Percentiles rank a stretch among this genome's conserved stretches.
phyloP scores from a whole-genome alignment of 129 eudicot genomes.

The Centaurea solstitialis region DNA sequence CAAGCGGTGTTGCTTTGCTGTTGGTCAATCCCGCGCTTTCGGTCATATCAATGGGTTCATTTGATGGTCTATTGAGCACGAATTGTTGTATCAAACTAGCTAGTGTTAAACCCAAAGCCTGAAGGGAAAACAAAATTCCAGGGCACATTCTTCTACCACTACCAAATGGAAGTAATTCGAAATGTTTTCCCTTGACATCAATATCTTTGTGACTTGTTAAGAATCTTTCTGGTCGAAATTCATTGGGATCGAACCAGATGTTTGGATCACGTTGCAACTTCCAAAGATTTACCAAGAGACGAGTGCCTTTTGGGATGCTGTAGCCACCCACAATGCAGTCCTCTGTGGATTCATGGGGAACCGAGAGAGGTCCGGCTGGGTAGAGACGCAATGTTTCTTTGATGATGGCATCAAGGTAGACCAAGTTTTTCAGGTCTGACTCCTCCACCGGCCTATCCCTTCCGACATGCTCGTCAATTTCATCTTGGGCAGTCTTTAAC shows the following conservation, averaged over 20 bases:
- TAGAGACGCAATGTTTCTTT: constrained; percentile 38
- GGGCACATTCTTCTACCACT: constrained; percentile 36
- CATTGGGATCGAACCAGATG: constrained; percentile 21
- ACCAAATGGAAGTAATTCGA: constrained; percentile 36
- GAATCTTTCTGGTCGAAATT: constrained; percentile 35
- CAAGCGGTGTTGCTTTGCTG: constrained; percentile 21
- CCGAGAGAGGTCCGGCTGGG: constrained; percentile 33
- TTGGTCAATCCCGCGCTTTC: constrained; percentile 19
- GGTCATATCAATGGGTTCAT: constrained; percentile 33
- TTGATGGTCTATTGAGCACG: neutral
- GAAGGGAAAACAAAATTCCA: constrained; percentile 10
- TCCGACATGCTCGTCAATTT: constrained; percentile 31
- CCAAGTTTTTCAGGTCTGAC: constrained; percentile 38
- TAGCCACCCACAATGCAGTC: constrained; percentile 38
- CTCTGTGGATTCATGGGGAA: constrained; percentile 24
- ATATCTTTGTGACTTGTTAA: constrained; percentile 22
- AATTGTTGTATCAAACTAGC: constrained; percentile 28
- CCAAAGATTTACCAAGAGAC: constrained; percentile 30
- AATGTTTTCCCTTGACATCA: constrained; percentile 29
- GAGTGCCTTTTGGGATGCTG: constrained; percentile 37
- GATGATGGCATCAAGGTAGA: constrained; percentile 30
- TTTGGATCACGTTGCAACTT: constrained; percentile 29
- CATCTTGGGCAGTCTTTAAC: constrained; percentile 3
- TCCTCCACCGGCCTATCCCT: constrained; percentile 33
- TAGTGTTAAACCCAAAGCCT: constrained; percentile 6